These are phyloP conservation scores for Alternaria rosae DNA, from an alignment of 2,329 filamentous ascomycete species.

Conservation along the genomic window DNA sequence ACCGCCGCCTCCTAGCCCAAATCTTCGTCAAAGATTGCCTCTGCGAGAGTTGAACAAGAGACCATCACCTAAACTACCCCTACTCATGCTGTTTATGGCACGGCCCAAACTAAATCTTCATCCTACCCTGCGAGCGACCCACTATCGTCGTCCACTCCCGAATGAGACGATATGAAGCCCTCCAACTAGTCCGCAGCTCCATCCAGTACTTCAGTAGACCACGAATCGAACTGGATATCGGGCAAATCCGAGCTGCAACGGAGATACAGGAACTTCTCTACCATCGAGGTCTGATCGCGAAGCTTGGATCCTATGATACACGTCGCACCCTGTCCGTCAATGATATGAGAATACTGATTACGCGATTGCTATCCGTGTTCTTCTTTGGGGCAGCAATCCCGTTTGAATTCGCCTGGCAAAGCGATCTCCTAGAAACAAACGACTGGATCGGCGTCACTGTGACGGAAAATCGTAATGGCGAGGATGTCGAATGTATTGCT, in stretches of 20 bases:
- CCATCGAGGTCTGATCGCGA: rapidly evolving
- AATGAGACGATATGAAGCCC: background rate
- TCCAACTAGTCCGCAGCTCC: background rate
- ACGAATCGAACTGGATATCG: background rate
- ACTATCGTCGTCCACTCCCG: rapidly evolving
- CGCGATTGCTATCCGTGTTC: rapidly evolving
- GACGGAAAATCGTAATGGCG: too few relatives aligned
- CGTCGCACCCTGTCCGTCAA: rapidly evolving
- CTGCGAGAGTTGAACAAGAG: background rate
- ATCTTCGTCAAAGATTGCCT: background rate
- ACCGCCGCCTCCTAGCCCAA: background rate
- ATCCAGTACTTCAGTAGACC: background rate
- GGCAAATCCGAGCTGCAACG: background rate
- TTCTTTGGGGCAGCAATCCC: background rate
- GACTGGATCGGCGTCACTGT: background rate
- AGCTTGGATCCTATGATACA: background rate
- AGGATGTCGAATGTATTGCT: background rate
- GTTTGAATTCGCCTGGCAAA: background rate
- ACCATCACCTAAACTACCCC: background rate
- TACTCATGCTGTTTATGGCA: rapidly evolving
- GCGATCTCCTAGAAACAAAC: background rate
- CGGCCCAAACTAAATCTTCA: background rate
- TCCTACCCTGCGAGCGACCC: background rate
- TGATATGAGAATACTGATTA: background rate
- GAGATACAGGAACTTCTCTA: background rate